Evolutionary conservation across 495 filamentous ascomycete species (phyloP), one percentile per base, ranked within the genome.

Genomic region (Xylaria cubensis): DNA sequence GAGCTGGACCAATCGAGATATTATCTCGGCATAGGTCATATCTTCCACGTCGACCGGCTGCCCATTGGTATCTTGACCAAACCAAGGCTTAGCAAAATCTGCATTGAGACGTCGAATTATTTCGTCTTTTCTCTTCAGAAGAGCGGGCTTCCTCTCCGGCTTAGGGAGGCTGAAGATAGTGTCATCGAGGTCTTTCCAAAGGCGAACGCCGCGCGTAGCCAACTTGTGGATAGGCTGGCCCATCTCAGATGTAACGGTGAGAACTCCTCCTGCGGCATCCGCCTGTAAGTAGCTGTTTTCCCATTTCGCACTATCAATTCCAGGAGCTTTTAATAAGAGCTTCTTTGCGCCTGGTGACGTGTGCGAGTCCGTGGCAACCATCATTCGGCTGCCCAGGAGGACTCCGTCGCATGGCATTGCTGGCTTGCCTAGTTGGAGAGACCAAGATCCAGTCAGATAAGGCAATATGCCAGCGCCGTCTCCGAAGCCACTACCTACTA

Each of bases 61-160:
- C 41, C 90, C 88, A 39, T 85, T 84, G 64, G 88, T 81, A 77
- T 94, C 94, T 68, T 91, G 87, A 56, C 93, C 93, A 78, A 95
- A 95, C 93, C 93, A 95, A 3, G 93, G 90, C 80, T 95, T 95
- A 72, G 93, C 91, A 81, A 93, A 95, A 79, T 95, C 92, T 76
- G 91, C 92, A 73, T 95, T 94, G 66, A 95, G 88, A 78, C 93
- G 93, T 81, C 90, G 88, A 80, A 95, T 95, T 78, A 95, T 94
- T 78, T 95, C 91, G 50, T 93, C 90, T 46, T 92, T 88, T 75
- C 89, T 88, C 81, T 93, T 94, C 84, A 92, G 90, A 41, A 95
- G 83, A 77, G 93, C 93, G 4, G 91, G 88, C 4, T 94, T 80
- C 63, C 93, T 90, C 80, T 95, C 94, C 24, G 88, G 88, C 80